Conservation (phyloP, 148 eudicot genomes). For the Nepenthes gracilis region DNA sequence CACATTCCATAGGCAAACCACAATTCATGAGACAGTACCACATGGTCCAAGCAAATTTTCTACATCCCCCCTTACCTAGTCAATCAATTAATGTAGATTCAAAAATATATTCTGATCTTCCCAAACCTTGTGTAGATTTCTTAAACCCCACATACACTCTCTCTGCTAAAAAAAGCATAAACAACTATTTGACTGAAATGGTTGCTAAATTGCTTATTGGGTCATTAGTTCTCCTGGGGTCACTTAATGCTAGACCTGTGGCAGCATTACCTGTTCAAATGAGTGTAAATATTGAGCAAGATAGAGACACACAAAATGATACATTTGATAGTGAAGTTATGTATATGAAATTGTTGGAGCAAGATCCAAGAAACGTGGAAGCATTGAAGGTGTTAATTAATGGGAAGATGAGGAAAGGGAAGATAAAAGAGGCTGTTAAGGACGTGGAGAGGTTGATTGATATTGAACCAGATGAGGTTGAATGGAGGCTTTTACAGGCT, state of each 20-base stretch:
- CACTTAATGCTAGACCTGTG: slow-evolving; percentile 19
- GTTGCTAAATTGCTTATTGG: slow-evolving; percentile 44
- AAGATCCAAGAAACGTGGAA: slow-evolving; percentile 57
- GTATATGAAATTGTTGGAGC: slow-evolving; percentile 48
- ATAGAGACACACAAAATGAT: not conserved
- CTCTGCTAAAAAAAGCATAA: slow-evolving; percentile 16
- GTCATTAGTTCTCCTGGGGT: slow-evolving; percentile 51
- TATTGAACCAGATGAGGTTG: slow-evolving; percentile 58
- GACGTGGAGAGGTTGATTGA: slow-evolving; percentile 77
- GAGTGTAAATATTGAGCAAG: slow-evolving; percentile 21
- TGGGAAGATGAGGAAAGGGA: slow-evolving; percentile 66
- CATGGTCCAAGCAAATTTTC: not conserved
- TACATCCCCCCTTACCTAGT: not conserved
- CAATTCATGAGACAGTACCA: not conserved
- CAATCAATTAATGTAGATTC: not conserved
- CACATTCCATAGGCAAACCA: not conserved
- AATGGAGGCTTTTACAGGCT: slow-evolving; percentile 91
- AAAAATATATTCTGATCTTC: not conserved
- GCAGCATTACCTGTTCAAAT: slow-evolving; percentile 27
- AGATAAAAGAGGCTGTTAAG: slow-evolving; percentile 52
- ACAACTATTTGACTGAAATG: slow-evolving; percentile 23
- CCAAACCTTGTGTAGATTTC: slow-evolving; percentile 8
- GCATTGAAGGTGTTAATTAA: slow-evolving; percentile 58
- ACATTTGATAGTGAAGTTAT: slow-evolving; percentile 36
- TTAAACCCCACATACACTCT: not conserved